phyloP scores from a whole-genome alignment of 176 grass and related monocot genomes.

The Carex pumila region DNA sequence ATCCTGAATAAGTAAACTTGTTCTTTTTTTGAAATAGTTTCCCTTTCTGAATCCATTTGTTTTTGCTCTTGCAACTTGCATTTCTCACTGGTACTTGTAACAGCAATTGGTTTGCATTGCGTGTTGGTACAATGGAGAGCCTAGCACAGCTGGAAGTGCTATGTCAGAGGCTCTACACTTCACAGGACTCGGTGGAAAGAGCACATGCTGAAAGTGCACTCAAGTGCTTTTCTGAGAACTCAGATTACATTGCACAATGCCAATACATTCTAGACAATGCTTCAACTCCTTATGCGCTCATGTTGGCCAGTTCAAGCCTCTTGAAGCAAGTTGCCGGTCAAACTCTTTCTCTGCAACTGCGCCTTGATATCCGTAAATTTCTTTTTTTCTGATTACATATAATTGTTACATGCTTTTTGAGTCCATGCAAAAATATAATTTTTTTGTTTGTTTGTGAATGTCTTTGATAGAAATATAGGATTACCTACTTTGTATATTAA shows the following conservation, averaged over 20 bases:
- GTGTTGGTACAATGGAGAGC: conserved; percentile 80
- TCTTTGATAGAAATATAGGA: conserved; percentile 26
- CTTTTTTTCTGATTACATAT: conserved; percentile 33
- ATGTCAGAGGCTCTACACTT: conserved; percentile 99
- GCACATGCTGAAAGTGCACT: conserved; percentile 91
- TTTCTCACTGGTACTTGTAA: conserved; percentile 43
- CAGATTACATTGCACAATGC: conserved; percentile 95
- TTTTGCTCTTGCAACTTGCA: conserved; percentile 38
- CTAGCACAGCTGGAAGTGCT: conserved; percentile 95
- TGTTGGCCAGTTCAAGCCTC: conserved; percentile 97
- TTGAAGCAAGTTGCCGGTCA: conserved; percentile 94
- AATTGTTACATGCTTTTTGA: conserved; percentile 26
- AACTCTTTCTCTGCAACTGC: conserved; percentile 76
- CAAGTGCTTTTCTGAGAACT: conserved; percentile 99
- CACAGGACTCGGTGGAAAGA: conserved; percentile 87
- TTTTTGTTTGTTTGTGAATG: conserved; percentile 28
- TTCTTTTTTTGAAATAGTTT: conserved; percentile 36
- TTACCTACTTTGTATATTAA: conserved; percentile 9
- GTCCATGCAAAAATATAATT: conserved; percentile 19
- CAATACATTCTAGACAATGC: conserved; percentile 99
- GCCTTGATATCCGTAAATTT: conserved; percentile 99
- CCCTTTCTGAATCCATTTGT: conserved; percentile 49
- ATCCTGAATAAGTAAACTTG: conserved; percentile 48
- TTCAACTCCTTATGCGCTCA: conserved; percentile 93
- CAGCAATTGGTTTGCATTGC: conserved; percentile 44